These are phyloP conservation scores for Thraustochytrium sp. DNA, from an alignment of 352 stramenopile genomes.

Conservation along the genomic window DNA sequence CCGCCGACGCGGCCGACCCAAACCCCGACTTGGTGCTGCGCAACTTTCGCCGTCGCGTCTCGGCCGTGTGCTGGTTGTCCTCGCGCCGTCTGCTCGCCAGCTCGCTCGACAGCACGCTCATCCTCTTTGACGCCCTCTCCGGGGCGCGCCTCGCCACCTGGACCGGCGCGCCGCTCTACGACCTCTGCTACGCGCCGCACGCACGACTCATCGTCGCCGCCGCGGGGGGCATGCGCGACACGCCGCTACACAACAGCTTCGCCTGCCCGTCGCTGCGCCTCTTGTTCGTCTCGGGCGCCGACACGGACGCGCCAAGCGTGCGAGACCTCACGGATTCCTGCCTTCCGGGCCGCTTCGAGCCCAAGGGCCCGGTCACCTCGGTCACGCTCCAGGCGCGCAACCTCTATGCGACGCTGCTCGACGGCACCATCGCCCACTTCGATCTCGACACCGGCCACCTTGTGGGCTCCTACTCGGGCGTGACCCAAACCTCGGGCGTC, in stretches of 20 bases:
- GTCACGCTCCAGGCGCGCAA: no score
- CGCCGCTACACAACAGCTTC: neutral
- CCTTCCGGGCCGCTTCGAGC: no score
- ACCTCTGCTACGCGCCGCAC: neutral
- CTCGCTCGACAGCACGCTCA: neutral
- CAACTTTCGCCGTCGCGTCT: neutral
- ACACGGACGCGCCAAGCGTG: neutral
- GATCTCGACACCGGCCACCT: neutral
- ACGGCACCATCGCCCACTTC: no score
- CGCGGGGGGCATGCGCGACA: neutral
- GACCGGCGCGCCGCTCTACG: neutral
- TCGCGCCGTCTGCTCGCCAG: neutral
- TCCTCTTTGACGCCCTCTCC: neutral
- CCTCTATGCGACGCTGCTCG: no score
- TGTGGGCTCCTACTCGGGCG: neutral
- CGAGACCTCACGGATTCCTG: no score
- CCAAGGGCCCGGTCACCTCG: no score
- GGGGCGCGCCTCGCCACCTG: neutral
- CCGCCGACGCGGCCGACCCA: neutral
- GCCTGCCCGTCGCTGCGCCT: neutral
- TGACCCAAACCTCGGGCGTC: neutral
- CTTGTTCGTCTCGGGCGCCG: neutral
- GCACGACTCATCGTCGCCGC: neutral
- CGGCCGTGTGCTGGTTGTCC: neutral
- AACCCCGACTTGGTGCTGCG: neutral